Conservation (phyloP, 1,284 basidiomycete species). For the Boletus holoroseus region DNA sequence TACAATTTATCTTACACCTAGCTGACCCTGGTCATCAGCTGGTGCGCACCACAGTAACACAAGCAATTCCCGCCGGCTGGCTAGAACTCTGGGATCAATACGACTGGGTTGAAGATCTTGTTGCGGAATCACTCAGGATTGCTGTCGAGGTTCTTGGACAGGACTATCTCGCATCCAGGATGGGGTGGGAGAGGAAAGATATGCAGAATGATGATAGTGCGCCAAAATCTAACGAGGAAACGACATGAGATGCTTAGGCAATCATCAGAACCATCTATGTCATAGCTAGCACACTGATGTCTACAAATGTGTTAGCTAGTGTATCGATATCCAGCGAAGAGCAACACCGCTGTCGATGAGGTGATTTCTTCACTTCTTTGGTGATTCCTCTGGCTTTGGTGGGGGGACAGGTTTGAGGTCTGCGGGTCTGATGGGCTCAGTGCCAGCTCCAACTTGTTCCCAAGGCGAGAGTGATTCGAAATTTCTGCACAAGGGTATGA, state of each 20-base stretch:
- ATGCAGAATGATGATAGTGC: conserved; percentile 1
- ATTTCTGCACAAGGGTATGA: conserved; percentile 52
- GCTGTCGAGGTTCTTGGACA: conserved; percentile 85
- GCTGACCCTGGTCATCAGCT: conserved; percentile 79
- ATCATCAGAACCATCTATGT: conserved; percentile 14
- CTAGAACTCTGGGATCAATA: conserved; percentile 84
- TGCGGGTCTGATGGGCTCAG: conserved; percentile 62
- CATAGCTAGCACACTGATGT: conserved; percentile 7
- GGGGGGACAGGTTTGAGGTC: conserved; percentile 68
- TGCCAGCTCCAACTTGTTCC: conserved; percentile 93
- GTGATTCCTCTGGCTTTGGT: conserved; percentile 53
- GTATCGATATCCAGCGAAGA: conserved; percentile 14
- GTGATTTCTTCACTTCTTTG: conserved; percentile 52
- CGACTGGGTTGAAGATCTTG: conserved; percentile 92
- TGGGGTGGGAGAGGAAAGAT: conserved; percentile 59
- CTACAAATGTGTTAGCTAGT: conserved; percentile 12
- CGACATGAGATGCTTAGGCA: conserved; percentile 13
- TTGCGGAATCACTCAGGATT: conserved; percentile 78
- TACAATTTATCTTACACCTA: conserved; percentile 83
- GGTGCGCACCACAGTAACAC: conserved; percentile 70
- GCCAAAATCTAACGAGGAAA: conserved; percentile 7
- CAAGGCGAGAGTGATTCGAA: conserved; percentile 93
- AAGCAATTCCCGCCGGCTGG: conserved; percentile 78
- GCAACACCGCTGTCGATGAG: background rate
- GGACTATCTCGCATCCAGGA: conserved; percentile 76